These are phyloP conservation scores for Dictyophora rubrovolvata DNA, from an alignment of 768 basidiomycete species.

Conservation along the genomic window DNA sequence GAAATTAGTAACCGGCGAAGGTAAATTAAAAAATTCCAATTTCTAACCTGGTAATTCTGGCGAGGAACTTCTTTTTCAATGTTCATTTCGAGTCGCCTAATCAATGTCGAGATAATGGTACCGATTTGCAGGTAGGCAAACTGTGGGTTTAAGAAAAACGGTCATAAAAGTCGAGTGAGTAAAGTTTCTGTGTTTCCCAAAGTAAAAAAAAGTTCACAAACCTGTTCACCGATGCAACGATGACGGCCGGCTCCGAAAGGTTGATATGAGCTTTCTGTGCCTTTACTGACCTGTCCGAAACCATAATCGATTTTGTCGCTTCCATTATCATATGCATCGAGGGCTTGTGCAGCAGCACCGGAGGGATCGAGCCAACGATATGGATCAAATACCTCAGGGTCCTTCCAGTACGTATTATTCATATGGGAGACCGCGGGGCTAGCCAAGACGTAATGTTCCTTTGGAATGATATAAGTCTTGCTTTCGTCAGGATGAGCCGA, in stretches of 20 bases:
- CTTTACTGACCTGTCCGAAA: constrained; percentile 91
- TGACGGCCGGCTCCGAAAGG: constrained; percentile 97
- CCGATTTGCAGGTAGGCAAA: constrained; percentile 95
- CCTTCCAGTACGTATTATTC: constrained; percentile 76
- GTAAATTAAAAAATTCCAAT: background rate
- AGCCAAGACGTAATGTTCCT: constrained; percentile 83
- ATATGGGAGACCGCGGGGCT: constrained; percentile 81
- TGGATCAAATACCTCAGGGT: constrained; percentile 66
- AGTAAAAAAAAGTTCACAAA: constrained; percentile 15
- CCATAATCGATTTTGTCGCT: constrained; percentile 95
- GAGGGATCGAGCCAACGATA: constrained; percentile 77
- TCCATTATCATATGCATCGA: constrained; percentile 58
- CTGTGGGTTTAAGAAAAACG: too few relatives aligned
- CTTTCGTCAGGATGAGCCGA: constrained; percentile 53
- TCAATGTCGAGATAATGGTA: constrained; percentile 65
- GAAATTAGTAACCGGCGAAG: background rate
- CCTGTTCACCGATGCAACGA: constrained; percentile 89
- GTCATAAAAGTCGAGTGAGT: background rate
- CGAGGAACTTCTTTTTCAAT: constrained; percentile 61
- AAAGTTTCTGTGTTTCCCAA: background rate
- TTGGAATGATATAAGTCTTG: constrained; percentile 78
- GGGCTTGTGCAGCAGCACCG: constrained; percentile 72
- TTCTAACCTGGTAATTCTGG: constrained; percentile 83
- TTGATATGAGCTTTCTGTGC: constrained; percentile 91
- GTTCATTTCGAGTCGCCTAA: constrained; percentile 67